Base-by-base conservation (phyloP, 2,329 filamentous ascomycete species). In the Neocatenulostroma microsporum region DNA sequence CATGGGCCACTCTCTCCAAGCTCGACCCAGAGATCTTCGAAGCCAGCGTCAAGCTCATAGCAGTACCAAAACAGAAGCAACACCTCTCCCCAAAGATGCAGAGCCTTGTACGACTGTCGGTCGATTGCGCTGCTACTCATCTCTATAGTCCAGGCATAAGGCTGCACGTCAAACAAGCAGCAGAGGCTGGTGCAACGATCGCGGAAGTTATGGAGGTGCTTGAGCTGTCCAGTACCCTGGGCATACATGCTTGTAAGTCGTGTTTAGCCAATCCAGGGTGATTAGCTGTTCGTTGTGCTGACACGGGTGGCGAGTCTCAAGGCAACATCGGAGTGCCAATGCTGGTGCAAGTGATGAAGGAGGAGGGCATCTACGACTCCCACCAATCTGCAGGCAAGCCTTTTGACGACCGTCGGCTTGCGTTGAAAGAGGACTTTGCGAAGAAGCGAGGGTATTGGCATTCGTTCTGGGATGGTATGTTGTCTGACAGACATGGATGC, bases 401-500 rank as follows among this genome's bases (percentile, higher is more conserved):
- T 11, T 29, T 29, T 14, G 27, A 29, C 14, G 36, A 25, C 20
- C 24, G 13, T 3, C 37, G 38, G 30, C 56, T 61, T 49, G 47
- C 45, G 4, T 38, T 70, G 31, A 64, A 63, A 41, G 50, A 48
- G 10, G 62, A 68, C 12, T 70, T 70, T 42, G 62, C 60, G 6
- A 46, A 55, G 39, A 66, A 67, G 42, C 49, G 67, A 21, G 66
- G 67, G 0, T 70, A 67, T 42, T 70, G 66, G 66, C 64, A 67
- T 41, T 48, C 41, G 0, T 63, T 66, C 41, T 68, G 64, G 64
- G 62, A 68, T n/a, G n/a, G n/a, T n/a, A n/a, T 64, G n/a, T n/a
- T n/a, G n/a, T n/a, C n/a, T n/a, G n/a, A n/a, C n/a, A n/a, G n/a
- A n/a, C n/a, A n/a, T n/a, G n/a, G n/a, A n/a, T n/a, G n/a, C n/a